Base-by-base conservation (phyloP, 345 rosid species). In the Diplotaxis tenuifolia region DNA sequence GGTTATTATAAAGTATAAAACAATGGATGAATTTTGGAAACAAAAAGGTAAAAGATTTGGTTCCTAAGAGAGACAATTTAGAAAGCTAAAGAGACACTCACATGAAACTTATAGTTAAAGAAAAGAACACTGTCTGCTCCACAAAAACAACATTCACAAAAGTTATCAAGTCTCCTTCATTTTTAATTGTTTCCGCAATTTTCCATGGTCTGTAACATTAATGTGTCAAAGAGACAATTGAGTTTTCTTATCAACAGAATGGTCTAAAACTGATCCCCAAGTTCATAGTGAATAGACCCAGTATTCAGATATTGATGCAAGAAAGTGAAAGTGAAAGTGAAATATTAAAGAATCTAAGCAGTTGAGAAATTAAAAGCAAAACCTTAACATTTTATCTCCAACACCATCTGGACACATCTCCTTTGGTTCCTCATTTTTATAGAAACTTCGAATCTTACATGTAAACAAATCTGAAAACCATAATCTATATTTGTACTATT, bases 51-150 rank as follows among this genome's bases (percentile, higher is more conserved):
- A 34, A 3, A 49, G 50, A 58, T 72, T 65, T 68, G 72, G 59
- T 65, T 62, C 58, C 58, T 65, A 71, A 60, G 76, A 71, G 76
- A 70, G 80, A 71, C 76, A 77, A 55, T 70, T 61, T 29, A 76
- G 52, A 70, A 76, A 76, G 76, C 72, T 71, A 71, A 65, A 65
- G 62, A 77, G 64, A 77, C 77, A 67, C 29, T 67, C 66, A 70
- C 67, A 70, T 59, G 64, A 77, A 72, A 61, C 81, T 69, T 78
- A 62, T 28, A 68, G 65, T 61, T 78, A 73, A 78, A 78, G 81
- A 67, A 72, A 78, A 72, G 73, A 78, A 61, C 70, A 66, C 62
- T 78, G 81, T 78, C 81, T 78, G 73, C 81, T 78, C 81, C 42
- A 70, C 61, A 64, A 68, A 68, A 75, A 71, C 73, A 66, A 65